Conservation (phyloP, 805 yeast species). For the Zygotorulaspora danielsina region DNA sequence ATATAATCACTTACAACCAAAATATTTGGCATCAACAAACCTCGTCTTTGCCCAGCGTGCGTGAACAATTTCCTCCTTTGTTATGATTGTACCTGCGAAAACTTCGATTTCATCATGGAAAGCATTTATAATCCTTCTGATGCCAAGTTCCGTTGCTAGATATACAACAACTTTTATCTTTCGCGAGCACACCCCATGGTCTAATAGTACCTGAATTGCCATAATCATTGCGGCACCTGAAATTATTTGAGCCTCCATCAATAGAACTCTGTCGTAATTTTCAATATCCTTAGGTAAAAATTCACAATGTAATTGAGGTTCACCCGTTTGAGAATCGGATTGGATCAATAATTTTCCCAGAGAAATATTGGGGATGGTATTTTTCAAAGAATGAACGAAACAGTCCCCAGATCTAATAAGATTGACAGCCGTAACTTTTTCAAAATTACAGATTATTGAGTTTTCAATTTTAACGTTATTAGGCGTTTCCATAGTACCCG, state of each 20-base stretch:
- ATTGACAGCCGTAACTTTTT: constrained; percentile 65
- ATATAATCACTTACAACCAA: constrained; percentile 44
- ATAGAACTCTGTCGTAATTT: constrained; percentile 44
- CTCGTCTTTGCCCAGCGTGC: constrained; percentile 58
- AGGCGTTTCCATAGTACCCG: constrained; percentile 42
- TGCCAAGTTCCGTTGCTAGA: constrained; percentile 73
- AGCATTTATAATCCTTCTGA: constrained; percentile 67
- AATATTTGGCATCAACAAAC: constrained; percentile 71
- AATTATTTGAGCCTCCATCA: constrained; percentile 83
- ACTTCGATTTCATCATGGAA: constrained; percentile 60
- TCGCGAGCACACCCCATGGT: constrained; percentile 62
- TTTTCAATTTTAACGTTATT: constrained; percentile 30
- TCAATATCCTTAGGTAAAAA: constrained; percentile 50
- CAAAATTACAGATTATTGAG: constrained; percentile 33
- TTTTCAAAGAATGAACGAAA: constrained; percentile 72
- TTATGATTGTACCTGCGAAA: constrained; percentile 64
- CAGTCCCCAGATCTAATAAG: constrained; percentile 91
- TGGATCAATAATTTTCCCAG: constrained; percentile 85
- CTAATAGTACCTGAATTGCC: constrained; percentile 85
- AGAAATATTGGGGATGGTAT: constrained; percentile 69
- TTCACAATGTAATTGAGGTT: constrained; percentile 86
- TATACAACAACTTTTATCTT: constrained; percentile 68
- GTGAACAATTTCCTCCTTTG: constrained; percentile 42
- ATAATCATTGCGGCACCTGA: constrained; percentile 93
- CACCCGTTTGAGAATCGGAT: constrained; percentile 85